Conservation (phyloP, 75 land plant genomes). For the Picea glauca region DNA sequence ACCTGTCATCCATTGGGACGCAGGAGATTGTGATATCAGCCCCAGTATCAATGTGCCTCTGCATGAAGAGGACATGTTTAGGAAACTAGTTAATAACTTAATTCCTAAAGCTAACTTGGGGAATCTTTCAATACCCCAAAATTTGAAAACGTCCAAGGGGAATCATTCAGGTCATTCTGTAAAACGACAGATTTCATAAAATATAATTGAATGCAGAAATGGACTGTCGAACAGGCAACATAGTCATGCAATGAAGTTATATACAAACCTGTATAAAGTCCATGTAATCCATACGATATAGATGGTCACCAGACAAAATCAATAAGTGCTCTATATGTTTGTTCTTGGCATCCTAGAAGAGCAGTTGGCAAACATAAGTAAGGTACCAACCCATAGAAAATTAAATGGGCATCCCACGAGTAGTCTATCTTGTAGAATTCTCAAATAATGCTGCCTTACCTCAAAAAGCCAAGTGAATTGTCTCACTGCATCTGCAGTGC, state of each 20-base stretch:
- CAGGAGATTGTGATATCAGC: slow-evolving; percentile 55
- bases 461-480: slow-evolving; percentile 79
- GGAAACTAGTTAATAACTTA: not conserved
- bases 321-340: slow-evolving; percentile 48
- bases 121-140: not conserved
- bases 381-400: not conserved
- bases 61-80: slow-evolving; percentile 10
- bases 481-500: slow-evolving; percentile 80
- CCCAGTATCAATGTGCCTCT: slow-evolving; percentile 47
- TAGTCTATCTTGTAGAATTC: not conserved
- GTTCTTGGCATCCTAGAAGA: slow-evolving; percentile 45
- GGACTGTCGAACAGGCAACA: not conserved
- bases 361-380: not conserved
- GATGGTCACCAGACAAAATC: slow-evolving; percentile 63
- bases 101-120: not conserved
- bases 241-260: not conserved
- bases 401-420: not conserved
- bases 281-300: slow-evolving; percentile 78
- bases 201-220: not conserved
- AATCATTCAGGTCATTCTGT: not conserved
- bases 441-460: slow-evolving; percentile 18
- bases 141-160: not conserved
- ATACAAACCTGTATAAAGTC: slow-evolving; percentile 56
- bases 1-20: slow-evolving; percentile 60
- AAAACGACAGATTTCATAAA: not conserved